Conservation (phyloP, 345 rosid genomes). For the Lepidium aucheri region DNA sequence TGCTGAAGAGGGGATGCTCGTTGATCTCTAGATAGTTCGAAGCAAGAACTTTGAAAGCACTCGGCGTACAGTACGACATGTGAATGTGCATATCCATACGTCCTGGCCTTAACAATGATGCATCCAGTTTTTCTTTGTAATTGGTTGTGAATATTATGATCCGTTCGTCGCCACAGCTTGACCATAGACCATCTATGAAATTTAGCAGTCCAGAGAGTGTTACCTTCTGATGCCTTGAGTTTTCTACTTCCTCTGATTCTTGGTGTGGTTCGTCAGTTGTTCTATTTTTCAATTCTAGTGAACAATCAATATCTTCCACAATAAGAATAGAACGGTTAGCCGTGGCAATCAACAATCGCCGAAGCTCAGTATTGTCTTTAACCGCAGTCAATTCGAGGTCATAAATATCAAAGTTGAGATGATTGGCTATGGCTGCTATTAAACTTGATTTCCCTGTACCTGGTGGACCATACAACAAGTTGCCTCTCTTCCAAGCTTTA, state of each 20-base stretch:
- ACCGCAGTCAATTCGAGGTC: conserved; percentile 51
- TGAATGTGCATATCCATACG: conserved; percentile 64
- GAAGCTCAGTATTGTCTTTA: conserved; percentile 34
- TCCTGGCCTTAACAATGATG: conserved; percentile 53
- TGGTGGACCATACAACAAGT: conserved; percentile 63
- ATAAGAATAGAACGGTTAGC: conserved; percentile 60
- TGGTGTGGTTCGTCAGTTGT: background rate
- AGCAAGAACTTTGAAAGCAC: conserved; percentile 28
- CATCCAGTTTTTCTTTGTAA: conserved; percentile 51
- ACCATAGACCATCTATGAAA: conserved; percentile 61
- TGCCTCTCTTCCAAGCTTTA: conserved; percentile 81
- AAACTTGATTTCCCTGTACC: conserved; percentile 79
- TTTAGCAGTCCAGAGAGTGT: conserved; percentile 46
- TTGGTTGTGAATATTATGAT: conserved; percentile 66
- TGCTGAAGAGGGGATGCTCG: conserved; percentile 19
- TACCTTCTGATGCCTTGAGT: conserved; percentile 7
- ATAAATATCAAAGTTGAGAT: conserved; percentile 61
- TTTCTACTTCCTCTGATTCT: background rate
- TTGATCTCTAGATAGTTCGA: conserved; percentile 33
- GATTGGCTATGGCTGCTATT: conserved; percentile 74
- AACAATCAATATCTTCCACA: conserved; percentile 64
- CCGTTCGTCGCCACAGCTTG: conserved; percentile 55
- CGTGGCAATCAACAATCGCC: conserved; percentile 45
- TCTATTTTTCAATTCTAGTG: conserved; percentile 40
- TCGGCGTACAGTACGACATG: conserved; percentile 44